These are phyloP conservation scores for Trichoderma sp. DNA, from an alignment of 2,329 filamentous ascomycete genomes.

Conservation along the genomic window DNA sequence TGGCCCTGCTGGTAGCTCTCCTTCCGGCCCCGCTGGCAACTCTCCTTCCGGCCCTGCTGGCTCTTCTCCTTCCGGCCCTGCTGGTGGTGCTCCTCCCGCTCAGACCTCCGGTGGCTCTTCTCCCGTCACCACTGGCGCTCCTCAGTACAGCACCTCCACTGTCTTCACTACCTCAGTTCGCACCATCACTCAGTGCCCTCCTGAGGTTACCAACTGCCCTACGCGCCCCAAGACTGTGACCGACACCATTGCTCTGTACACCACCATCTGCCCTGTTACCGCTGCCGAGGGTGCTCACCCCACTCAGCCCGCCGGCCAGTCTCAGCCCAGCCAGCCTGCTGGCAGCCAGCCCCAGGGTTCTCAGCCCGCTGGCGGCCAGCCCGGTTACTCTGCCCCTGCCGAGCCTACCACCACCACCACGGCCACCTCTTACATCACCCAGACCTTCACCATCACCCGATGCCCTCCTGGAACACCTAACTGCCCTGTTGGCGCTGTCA, in stretches of 20 bases:
- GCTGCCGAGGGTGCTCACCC: conserved; percentile 15
- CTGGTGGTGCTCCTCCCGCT: neutral
- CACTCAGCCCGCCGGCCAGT: neutral
- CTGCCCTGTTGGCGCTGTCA: conserved; percentile 41
- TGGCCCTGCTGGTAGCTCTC: conserved; percentile 8
- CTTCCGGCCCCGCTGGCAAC: conserved; percentile 9
- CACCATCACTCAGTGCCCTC: conserved; percentile 65
- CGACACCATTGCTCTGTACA: conserved; percentile 45
- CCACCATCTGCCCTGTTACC: conserved; percentile 49
- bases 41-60: neutral
- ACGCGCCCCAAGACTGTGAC: conserved; percentile 44
- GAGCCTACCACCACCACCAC: conserved; percentile 28
- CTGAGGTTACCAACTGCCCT: conserved; percentile 66
- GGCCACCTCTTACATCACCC: conserved; percentile 39
- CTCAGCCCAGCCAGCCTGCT: conserved; percentile 4
- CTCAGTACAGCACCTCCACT: conserved; percentile 53
- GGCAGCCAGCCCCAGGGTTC: neutral
- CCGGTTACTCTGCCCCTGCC: conserved; percentile 4
- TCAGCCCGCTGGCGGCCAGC: neutral
- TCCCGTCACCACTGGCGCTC: conserved; percentile 30
- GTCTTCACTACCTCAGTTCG: conserved; percentile 62
- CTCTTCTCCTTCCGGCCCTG: conserved; percentile 39
- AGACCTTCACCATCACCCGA: conserved; percentile 41
- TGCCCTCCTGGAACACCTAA: conserved; percentile 38
- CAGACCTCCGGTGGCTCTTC: conserved; percentile 5